Percentiles rank a stretch among this genome's conserved stretches.
These are phyloP conservation scores for Eimeria sp. DNA, from an alignment of 169 alveolate genomes.

Conservation along the genomic window DNA sequence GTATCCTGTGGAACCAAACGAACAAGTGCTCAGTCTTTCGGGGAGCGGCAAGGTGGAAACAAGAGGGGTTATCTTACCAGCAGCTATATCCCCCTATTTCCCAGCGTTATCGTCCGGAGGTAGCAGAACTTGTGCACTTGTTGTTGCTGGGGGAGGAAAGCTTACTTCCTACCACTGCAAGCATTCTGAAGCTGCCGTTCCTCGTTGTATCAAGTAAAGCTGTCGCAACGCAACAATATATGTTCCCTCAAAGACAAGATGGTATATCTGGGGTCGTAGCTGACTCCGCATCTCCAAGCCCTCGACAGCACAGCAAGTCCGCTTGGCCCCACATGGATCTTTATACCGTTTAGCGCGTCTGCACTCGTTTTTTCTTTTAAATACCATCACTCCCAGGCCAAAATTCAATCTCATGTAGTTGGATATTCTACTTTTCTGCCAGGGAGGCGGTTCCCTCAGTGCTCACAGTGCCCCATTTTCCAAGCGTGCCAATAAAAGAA, in stretches of 20 bases:
- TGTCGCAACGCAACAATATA: neutral
- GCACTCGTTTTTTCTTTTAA: neutral
- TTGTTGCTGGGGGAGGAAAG: slow-evolving; percentile 7
- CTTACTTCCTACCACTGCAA: neutral
- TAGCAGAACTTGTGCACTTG: slow-evolving; percentile 22
- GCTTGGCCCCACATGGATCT: neutral
- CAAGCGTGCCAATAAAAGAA: neutral
- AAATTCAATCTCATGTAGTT: neutral
- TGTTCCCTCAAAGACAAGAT: neutral
- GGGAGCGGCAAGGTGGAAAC: neutral
- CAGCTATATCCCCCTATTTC: slow-evolving; percentile 28
- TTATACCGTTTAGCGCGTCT: neutral
- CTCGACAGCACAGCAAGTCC: slow-evolving; percentile 1
- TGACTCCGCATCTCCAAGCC: neutral
- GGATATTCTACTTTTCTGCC: neutral
- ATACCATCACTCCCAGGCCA: neutral
- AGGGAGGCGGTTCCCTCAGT: neutral
- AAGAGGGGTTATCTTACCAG: neutral
- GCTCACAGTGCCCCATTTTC: neutral
- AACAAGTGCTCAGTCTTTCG: neutral
- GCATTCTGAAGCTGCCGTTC: slow-evolving; percentile 15
- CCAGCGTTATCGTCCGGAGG: slow-evolving; percentile 45
- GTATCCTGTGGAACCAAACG: neutral
- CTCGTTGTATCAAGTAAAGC: slow-evolving; percentile 6
- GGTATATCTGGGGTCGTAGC: neutral